These are phyloP conservation scores for Geotrichum cucujoidarum DNA, from an alignment of 1,139 yeast genomes.

Conservation along the genomic window DNA sequence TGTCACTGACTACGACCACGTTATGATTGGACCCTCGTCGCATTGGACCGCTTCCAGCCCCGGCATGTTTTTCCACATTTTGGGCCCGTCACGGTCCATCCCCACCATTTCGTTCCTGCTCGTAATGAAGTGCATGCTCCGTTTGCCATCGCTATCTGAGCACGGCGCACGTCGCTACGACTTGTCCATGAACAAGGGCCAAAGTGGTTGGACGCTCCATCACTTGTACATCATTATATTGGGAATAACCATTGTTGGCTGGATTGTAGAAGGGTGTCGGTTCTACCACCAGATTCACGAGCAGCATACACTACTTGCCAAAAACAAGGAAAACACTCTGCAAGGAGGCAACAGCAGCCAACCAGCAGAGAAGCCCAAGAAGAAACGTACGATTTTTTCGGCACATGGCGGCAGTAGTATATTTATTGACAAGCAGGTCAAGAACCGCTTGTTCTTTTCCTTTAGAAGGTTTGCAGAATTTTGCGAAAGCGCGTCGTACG, in stretches of 20 bases:
- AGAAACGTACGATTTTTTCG: neutral
- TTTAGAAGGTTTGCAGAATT: neutral
- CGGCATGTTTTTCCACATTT: slow-evolving; percentile 30
- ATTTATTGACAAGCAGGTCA: neutral
- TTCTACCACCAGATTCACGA: slow-evolving; percentile 6
- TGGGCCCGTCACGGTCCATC: slow-evolving; percentile 29
- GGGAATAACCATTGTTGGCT: slow-evolving; percentile 32
- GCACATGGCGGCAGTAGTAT: neutral
- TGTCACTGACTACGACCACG: slow-evolving; percentile 28
- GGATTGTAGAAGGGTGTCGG: slow-evolving; percentile 21
- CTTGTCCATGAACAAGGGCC: slow-evolving; percentile 4
- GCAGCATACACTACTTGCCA: neutral
- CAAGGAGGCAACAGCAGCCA: no score
- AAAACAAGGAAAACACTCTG: neutral
- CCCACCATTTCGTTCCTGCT: slow-evolving; percentile 31
- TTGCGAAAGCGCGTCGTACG: neutral
- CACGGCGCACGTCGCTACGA: slow-evolving; percentile 5
- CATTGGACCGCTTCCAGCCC: slow-evolving; percentile 31
- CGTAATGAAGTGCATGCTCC: slow-evolving; percentile 32
- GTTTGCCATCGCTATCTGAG: slow-evolving; percentile 32
- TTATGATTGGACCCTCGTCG: slow-evolving; percentile 32
- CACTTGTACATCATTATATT: slow-evolving; percentile 28
- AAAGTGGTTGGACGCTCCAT: slow-evolving; percentile 28
- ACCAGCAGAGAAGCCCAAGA: neutral
- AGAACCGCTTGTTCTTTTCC: slow-evolving; percentile 20